These are phyloP conservation scores for Podochytrium sp. DNA, from an alignment of 192 early-diverging fungal genomes.

Conservation along the genomic window DNA sequence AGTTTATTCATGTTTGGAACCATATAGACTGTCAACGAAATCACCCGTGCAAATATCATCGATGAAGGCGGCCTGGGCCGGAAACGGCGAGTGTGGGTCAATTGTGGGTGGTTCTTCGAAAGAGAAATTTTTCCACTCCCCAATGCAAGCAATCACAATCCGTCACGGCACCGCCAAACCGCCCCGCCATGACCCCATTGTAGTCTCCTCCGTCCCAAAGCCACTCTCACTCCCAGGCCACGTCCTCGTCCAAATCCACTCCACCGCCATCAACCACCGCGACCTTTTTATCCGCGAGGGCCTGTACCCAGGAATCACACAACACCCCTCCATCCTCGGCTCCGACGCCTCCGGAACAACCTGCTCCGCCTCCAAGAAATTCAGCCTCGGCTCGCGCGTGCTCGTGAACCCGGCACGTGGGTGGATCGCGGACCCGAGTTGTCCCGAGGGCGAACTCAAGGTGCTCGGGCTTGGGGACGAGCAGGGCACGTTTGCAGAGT, in stretches of 20 bases:
- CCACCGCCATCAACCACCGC: conserved; percentile 52
- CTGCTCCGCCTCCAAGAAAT: conserved; percentile 32
- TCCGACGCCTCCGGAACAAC: conserved; percentile 63
- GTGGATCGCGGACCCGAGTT: conserved; percentile 56
- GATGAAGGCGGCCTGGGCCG: too few relatives aligned
- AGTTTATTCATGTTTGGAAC: neutral
- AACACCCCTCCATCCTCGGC: conserved; percentile 58
- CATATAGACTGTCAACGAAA: too few relatives aligned
- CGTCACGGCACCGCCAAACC: too few relatives aligned
- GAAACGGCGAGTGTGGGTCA: too few relatives aligned
- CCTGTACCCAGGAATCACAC: conserved; percentile 56
- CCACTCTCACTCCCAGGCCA: neutral
- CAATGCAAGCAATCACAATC: too few relatives aligned
- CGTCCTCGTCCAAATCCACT: conserved; percentile 31
- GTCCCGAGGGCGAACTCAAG: conserved; percentile 54
- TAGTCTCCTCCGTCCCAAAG: neutral
- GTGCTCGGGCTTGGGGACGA: conserved; percentile 45
- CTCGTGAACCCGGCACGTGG: conserved; percentile 58
- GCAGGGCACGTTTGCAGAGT: conserved; percentile 62
- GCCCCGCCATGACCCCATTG: conserved; percentile 15
- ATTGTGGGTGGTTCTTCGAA: too few relatives aligned
- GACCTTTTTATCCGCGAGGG: conserved; percentile 58
- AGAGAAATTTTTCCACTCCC: too few relatives aligned
- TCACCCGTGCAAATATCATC: too few relatives aligned
- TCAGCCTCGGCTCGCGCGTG: conserved; percentile 42